Evolutionary conservation across 495 filamentous ascomycete species (phyloP).

Genomic region (Recurvomyces mirabilis): DNA sequence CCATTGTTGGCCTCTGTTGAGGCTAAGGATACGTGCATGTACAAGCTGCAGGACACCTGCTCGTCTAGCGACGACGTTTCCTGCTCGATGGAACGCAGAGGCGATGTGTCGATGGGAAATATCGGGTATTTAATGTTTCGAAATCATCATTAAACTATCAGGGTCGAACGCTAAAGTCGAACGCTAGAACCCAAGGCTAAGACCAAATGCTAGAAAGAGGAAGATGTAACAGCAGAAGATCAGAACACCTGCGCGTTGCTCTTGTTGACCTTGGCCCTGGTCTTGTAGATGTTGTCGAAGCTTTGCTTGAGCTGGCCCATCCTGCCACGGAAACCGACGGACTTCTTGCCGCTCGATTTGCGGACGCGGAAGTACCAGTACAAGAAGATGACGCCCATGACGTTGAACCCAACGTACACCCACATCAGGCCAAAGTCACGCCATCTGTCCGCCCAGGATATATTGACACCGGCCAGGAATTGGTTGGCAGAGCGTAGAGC

Average conservation of each 20-base stretch:
- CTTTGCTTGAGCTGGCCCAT: neutral
- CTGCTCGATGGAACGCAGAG: no score
- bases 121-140: no score
- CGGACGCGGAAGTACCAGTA: slow-evolving; percentile 68
- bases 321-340: neutral
- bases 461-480: slow-evolving; percentile 43
- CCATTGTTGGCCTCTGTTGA: no score
- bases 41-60: no score
- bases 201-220: no score
- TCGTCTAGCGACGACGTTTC: no score
- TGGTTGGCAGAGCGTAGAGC: slow-evolving; percentile 46
- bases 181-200: no score
- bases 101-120: no score
- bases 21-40: no score
- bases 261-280: neutral
- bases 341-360: neutral
- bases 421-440: slow-evolving; percentile 62
- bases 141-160: no score
- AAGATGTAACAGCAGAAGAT: neutral
- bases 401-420: slow-evolving; percentile 67
- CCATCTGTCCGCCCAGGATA: slow-evolving; percentile 49
- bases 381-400: slow-evolving; percentile 54
- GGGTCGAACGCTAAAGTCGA: no score
- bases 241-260: slow-evolving; percentile 1
- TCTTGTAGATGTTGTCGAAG: neutral